These are phyloP conservation scores for Amauroascus verrucosus DNA, from an alignment of 2,329 filamentous ascomycete species.

Conservation along the genomic window DNA sequence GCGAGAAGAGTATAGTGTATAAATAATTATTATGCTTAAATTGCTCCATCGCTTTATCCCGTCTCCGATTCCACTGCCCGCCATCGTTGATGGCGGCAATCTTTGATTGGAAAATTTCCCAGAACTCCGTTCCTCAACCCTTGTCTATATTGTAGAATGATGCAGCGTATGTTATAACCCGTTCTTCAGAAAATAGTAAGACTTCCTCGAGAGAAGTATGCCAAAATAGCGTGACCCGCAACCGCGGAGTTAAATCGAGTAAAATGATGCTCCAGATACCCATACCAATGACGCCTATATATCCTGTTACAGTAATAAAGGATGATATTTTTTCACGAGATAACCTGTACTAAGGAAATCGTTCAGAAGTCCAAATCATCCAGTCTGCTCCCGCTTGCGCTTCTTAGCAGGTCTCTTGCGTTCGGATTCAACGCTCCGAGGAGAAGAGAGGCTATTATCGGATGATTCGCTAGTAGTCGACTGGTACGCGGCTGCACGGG, in stretches of 20 bases:
- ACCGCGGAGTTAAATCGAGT: not conserved
- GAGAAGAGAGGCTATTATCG: slow-evolving; percentile 27
- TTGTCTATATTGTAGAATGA: slow-evolving; percentile 10
- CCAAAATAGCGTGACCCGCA: not conserved
- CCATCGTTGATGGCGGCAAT: not conserved
- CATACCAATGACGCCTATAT: slow-evolving; percentile 5
- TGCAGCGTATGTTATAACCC: slow-evolving; percentile 3
- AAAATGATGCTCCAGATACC: slow-evolving; percentile 4
- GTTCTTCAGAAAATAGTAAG: not conserved
- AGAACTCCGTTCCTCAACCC: slow-evolving; percentile 3
- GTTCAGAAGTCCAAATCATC: not conserved
- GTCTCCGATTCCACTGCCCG: not conserved
- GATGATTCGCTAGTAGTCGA: slow-evolving; percentile 37
- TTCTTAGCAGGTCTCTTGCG: slow-evolving; percentile 57
- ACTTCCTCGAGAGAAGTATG: not conserved
- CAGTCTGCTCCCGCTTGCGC: slow-evolving; percentile 53
- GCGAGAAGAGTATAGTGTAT: not conserved
- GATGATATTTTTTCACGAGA: not conserved
- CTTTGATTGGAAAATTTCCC: not conserved
- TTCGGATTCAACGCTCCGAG: slow-evolving; percentile 24
- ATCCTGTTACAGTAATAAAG: not conserved
- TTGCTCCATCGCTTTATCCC: not conserved
- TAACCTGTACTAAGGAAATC: not conserved
- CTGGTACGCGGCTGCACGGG: slow-evolving; percentile 59
- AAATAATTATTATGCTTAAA: not conserved